Conservation (phyloP, 1,284 basidiomycete genomes). For the Lentinula novae-zelandiae region DNA sequence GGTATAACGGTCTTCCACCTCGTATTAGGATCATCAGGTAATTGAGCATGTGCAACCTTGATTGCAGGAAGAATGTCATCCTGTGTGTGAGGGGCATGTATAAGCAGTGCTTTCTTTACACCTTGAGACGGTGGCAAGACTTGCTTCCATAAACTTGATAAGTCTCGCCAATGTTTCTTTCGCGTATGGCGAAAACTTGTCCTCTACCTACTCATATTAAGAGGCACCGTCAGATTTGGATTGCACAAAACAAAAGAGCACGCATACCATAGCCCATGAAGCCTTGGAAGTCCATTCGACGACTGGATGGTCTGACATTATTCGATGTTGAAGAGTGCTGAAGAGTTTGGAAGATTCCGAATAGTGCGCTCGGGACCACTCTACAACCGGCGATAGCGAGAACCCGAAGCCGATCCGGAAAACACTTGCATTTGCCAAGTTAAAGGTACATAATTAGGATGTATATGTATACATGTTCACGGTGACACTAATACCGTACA, state of each 20-base stretch:
- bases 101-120: neutral
- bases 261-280: constrained; percentile 75
- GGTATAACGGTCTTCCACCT: constrained; percentile 88
- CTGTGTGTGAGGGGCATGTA: constrained; percentile 36
- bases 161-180: constrained; percentile 85
- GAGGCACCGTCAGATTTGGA: neutral
- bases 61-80: constrained; percentile 85
- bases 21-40: constrained; percentile 71
- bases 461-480: neutral
- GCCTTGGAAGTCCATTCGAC: constrained; percentile 72
- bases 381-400: neutral
- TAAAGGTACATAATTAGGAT: too few species aligned
- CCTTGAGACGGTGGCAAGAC: constrained; percentile 19
- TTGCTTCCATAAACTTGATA: constrained; percentile 81
- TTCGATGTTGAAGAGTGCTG: constrained; percentile 15
- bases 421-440: too few species aligned
- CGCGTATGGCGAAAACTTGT: constrained; percentile 86
- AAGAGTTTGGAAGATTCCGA: too few species aligned
- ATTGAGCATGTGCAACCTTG: constrained; percentile 77
- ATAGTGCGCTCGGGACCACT: too few species aligned
- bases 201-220: constrained; percentile 62
- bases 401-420: neutral
- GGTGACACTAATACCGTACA: constrained; percentile 2
- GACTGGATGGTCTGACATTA: constrained; percentile 62
- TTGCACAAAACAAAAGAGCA: neutral